Percentiles rank a stretch among this genome's conserved stretches.
phyloP scores from a whole-genome alignment of 2,329 filamentous ascomycete species.

The Fusarium sambucinum region DNA sequence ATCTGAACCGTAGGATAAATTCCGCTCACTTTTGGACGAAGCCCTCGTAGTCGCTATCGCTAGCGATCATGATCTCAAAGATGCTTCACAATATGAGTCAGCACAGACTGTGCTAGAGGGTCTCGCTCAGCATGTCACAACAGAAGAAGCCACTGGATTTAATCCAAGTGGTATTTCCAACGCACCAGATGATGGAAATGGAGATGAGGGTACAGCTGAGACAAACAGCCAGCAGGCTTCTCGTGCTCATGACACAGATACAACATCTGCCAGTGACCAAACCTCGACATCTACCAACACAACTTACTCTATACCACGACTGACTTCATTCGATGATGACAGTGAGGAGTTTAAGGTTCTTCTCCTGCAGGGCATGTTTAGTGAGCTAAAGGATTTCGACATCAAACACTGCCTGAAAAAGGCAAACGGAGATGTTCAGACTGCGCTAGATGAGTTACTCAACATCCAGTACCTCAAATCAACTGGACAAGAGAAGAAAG shows the following conservation, averaged over 20 bases:
- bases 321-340: constrained; percentile 54
- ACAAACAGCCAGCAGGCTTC: constrained; percentile 50
- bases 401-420: constrained; percentile 76
- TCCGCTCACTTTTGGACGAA: constrained; percentile 80
- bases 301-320: constrained; percentile 42
- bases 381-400: constrained; percentile 73
- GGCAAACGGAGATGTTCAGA: constrained; percentile 73
- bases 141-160: constrained; percentile 80
- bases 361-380: constrained; percentile 78
- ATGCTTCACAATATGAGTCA: constrained; percentile 63
- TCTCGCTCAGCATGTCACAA: constrained; percentile 72
- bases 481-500: constrained; percentile 71
- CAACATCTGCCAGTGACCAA: constrained; percentile 46
- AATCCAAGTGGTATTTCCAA: constrained; percentile 79
- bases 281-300: constrained; percentile 43
- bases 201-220: constrained; percentile 43
- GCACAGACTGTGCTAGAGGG: constrained; percentile 72
- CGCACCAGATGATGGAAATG: constrained; percentile 44
- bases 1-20: constrained; percentile 67
- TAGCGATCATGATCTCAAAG: constrained; percentile 76
- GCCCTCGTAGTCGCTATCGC: constrained; percentile 81
- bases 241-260: constrained; percentile 48
- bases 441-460: constrained; percentile 82
- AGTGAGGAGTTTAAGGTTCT: constrained; percentile 72
- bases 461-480: constrained; percentile 83